Evolutionary conservation across 495 filamentous ascomycete species (phyloP).

Genomic region (Podospora australis): DNA sequence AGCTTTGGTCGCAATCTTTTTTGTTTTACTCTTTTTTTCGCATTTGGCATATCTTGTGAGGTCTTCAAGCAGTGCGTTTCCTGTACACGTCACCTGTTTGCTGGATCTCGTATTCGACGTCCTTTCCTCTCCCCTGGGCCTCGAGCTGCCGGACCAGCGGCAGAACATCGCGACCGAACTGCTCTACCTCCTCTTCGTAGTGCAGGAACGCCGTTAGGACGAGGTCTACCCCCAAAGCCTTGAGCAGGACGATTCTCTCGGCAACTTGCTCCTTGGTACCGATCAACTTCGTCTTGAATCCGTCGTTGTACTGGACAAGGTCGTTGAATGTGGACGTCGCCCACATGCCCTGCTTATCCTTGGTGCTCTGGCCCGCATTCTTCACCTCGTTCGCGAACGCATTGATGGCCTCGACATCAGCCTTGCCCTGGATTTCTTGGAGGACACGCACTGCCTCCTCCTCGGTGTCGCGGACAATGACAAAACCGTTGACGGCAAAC

Average conservation of each 20-base stretch:
- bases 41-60: no score
- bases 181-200: conserved; percentile 43
- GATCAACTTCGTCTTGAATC: conserved; percentile 47
- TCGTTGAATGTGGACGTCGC: conserved; percentile 41
- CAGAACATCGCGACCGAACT: conserved; percentile 39
- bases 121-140: conserved; percentile 38
- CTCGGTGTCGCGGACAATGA: conserved; percentile 44
- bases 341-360: conserved; percentile 43
- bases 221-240: conserved; percentile 39
- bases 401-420: conserved; percentile 39
- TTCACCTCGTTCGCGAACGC: conserved; percentile 39
- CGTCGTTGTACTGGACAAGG: conserved; percentile 45
- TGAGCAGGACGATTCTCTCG: conserved; percentile 41
- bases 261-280: conserved; percentile 44
- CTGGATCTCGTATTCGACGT: conserved; percentile 35
- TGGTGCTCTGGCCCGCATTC: conserved; percentile 37
- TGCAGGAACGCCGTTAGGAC: conserved; percentile 40
- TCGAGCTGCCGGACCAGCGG: conserved; percentile 39
- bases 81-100: conserved; percentile 37
- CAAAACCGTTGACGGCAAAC: conserved; percentile 44
- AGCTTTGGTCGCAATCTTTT: no score
- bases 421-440: conserved; percentile 45
- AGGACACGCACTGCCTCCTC: conserved; percentile 39
- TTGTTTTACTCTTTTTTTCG: no score
- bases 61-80: conserved; percentile 4